Base-by-base conservation (phyloP, 164 flowering plant genomes). In the Euptelea pleiosperma region DNA sequence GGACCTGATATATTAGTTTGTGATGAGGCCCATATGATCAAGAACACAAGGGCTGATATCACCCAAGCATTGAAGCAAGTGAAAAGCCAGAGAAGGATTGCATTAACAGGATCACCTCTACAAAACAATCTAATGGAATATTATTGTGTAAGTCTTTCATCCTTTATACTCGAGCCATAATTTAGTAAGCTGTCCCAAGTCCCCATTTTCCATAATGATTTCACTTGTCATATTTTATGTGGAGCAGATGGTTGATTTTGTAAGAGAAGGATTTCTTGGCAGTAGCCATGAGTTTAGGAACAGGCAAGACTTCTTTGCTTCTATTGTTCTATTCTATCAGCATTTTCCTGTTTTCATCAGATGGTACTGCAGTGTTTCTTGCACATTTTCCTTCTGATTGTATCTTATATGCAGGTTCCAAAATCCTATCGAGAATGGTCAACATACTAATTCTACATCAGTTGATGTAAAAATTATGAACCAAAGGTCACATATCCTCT, bases 91-190 rank as follows among this genome's bases (percentile, higher is more conserved):
- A 81, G 97, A 71, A 73, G 99, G 73, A 88, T 94, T 66, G 99
- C 99, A 49, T 72, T 94, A 59, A 94, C 99, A 51, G 97, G 99
- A 52, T 94, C 99, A 48, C 99, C 99, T 52, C 82, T 94, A 58
- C 99, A 94, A 72, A 94, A 94, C 71, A 94, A 94, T 70, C 79
- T 94, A 51, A 91, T 94, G 99, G 99, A 94, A 57, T 94, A 94
- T 69, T 94, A 88, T 64, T 94, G 99, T 79, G 99, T 94, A 79
- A 69, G 99, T 16, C 37, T 36, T 36, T 11, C 34, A 14, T 35
- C 21, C 26, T 62, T 58, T 8, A 8, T 33, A 8, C 8, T 43
- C 21, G 43, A 54, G 40, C 18, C 19, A 10, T 31, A 16, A 30
- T 35, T 66, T 65, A 8, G 14, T 24, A 47, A 28, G 15, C 7